Percentiles rank a stretch among this genome's conserved stretches.
Conservation (phyloP, 345 rosid genomes). For the Triadica sebifera region DNA sequence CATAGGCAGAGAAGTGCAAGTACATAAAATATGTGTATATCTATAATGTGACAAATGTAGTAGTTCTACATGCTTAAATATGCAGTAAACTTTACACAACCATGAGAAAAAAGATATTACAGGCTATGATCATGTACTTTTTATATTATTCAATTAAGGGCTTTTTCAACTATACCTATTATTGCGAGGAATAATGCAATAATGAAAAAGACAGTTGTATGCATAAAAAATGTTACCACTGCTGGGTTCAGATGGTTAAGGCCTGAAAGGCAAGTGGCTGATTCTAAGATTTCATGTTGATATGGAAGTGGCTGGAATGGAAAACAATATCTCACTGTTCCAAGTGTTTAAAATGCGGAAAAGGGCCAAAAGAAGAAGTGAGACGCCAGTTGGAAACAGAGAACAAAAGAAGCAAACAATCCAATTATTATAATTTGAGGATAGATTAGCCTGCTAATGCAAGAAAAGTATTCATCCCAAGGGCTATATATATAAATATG, state of each 20-base stretch:
- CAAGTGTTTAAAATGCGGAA: not conserved
- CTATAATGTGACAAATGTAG: not conserved
- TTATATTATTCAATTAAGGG: not conserved
- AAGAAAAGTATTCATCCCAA: not conserved
- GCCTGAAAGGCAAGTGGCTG: not conserved
- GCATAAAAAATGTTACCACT: not conserved
- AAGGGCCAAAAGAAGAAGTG: not conserved
- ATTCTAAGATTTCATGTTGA: not conserved
- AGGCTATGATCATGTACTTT: not conserved
- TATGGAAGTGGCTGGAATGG: not conserved
- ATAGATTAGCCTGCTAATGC: constrained; percentile 2
- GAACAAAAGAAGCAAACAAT: not conserved
- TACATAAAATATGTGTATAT: not conserved
- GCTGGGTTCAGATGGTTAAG: constrained; percentile 1
- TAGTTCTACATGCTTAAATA: not conserved
- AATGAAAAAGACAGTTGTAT: not conserved
- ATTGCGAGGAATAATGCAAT: not conserved
- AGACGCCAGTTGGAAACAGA: not conserved
- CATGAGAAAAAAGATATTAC: not conserved
- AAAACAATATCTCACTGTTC: not conserved
- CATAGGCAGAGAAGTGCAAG: not conserved
- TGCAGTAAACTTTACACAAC: not conserved
- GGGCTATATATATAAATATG: too few species aligned
- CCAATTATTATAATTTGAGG: not conserved
- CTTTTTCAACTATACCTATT: not conserved